phyloP scores from a whole-genome alignment of 331 rosid species.

The Malus hybrid region DNA sequence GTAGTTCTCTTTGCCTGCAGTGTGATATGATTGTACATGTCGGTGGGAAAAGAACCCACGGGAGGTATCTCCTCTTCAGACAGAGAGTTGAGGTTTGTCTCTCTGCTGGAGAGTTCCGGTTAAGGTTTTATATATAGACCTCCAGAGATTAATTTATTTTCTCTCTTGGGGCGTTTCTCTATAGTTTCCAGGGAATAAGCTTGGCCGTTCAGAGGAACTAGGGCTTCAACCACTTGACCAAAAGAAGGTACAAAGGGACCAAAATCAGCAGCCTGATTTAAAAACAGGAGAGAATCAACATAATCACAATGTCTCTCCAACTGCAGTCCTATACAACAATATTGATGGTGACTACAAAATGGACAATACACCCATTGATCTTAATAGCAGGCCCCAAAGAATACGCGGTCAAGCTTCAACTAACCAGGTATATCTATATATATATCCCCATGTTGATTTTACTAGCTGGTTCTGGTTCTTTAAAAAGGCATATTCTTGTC shows the following conservation, averaged over 20 bases:
- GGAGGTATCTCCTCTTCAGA: constrained; percentile 56
- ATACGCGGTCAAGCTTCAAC: constrained; percentile 34
- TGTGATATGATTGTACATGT: constrained; percentile 74
- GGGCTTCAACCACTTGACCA: constrained; percentile 27
- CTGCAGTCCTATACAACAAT: constrained; percentile 28
- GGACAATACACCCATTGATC: constrained; percentile 44
- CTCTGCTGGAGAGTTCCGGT: constrained; percentile 1
- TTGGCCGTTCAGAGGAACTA: constrained; percentile 23
- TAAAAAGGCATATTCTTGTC: no score
- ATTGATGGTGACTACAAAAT: constrained; percentile 24
- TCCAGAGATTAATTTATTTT: background rate
- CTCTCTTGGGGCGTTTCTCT: background rate
- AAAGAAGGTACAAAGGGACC: constrained; percentile 19
- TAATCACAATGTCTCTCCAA: constrained; percentile 27
- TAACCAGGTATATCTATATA: constrained; percentile 31
- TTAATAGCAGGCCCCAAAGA: constrained; percentile 48
- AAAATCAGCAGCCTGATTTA: constrained; percentile 21
- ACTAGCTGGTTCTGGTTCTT: no score
- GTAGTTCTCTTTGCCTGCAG: constrained; percentile 73
- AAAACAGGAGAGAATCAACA: constrained; percentile 21
- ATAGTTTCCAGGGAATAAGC: constrained; percentile 56
- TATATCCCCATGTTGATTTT: no score
- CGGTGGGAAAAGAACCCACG: constrained; percentile 70
- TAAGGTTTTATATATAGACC: background rate
- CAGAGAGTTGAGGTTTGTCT: constrained; percentile 59